Evolutionary conservation across 768 basidiomycete species (phyloP).

Genomic region (Mycena galopus): DNA sequence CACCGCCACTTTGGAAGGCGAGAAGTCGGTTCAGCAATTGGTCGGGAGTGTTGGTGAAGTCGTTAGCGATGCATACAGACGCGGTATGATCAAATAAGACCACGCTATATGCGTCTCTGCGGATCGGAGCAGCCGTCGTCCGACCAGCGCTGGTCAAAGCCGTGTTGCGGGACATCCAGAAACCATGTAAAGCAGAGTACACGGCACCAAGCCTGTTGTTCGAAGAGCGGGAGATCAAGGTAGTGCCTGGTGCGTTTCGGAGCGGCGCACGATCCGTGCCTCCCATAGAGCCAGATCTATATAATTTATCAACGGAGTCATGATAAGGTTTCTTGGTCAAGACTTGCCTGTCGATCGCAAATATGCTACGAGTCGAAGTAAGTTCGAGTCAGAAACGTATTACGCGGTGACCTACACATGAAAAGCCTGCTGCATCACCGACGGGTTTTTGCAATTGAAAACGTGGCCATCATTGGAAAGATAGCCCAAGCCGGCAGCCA

Average conservation of each 20-base stretch:
- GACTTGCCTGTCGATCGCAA: slow-evolving; percentile 61
- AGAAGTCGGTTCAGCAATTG: slow-evolving; percentile 55
- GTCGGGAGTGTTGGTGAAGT: slow-evolving; percentile 60
- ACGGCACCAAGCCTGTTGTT: slow-evolving; percentile 67
- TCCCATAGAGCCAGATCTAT: slow-evolving; percentile 63
- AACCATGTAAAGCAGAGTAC: slow-evolving; percentile 48
- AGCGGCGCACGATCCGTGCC: slow-evolving; percentile 55
- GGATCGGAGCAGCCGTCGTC: slow-evolving; percentile 12
- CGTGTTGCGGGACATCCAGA: slow-evolving; percentile 38
- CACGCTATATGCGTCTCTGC: slow-evolving; percentile 50
- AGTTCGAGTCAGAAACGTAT: neutral
- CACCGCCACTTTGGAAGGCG: slow-evolving; percentile 38
- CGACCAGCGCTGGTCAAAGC: slow-evolving; percentile 20
- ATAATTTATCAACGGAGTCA: neutral
- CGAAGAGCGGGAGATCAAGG: slow-evolving; percentile 14
- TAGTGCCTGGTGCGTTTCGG: slow-evolving; percentile 53
- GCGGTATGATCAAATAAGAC: slow-evolving; percentile 54
- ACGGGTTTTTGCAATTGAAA: slow-evolving; percentile 63
- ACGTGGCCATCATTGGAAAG: slow-evolving; percentile 65
- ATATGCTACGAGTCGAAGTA: slow-evolving; percentile 52
- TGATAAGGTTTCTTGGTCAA: neutral
- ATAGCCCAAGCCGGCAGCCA: slow-evolving; percentile 54
- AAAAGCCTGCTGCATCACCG: slow-evolving; percentile 60
- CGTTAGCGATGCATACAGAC: slow-evolving; percentile 50
- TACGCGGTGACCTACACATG: slow-evolving; percentile 59